Evolutionary conservation across 2,329 filamentous ascomycete species (phyloP).

Genomic region (Coniochaeta ligniaria): DNA sequence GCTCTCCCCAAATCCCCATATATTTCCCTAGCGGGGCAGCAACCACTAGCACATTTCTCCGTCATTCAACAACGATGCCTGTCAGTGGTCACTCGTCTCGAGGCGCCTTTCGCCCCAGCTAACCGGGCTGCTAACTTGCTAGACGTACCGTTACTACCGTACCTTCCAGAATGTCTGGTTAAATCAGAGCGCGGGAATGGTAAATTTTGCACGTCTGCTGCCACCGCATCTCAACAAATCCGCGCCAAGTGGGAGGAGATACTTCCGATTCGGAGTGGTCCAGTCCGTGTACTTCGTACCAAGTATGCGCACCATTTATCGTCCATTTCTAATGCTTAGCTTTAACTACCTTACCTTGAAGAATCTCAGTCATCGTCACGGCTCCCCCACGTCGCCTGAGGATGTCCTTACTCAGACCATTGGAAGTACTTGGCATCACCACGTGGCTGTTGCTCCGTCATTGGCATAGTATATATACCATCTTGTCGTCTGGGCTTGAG

Average conservation of each 20-base stretch:
- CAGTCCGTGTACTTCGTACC: not conserved
- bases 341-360: no score
- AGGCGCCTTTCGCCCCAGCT: not conserved
- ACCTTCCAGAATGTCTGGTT: not conserved
- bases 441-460: not conserved
- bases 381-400: not conserved
- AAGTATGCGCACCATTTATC: not conserved
- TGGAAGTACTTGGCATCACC: not conserved
- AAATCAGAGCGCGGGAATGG: not conserved
- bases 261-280: not conserved
- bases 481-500: not conserved
- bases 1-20: not conserved
- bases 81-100: not conserved
- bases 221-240: not conserved
- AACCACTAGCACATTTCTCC: not conserved
- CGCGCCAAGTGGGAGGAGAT: not conserved
- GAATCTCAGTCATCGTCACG: not conserved
- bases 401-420: not conserved
- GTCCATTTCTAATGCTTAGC: not conserved
- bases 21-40: not conserved
- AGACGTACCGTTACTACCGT: not conserved
- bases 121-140: no score
- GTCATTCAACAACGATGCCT: not conserved
- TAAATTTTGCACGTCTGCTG: not conserved
- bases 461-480: not conserved